phyloP scores from a whole-genome alignment of 352 stramenopile species.

The Aphanomyces euteiches region DNA sequence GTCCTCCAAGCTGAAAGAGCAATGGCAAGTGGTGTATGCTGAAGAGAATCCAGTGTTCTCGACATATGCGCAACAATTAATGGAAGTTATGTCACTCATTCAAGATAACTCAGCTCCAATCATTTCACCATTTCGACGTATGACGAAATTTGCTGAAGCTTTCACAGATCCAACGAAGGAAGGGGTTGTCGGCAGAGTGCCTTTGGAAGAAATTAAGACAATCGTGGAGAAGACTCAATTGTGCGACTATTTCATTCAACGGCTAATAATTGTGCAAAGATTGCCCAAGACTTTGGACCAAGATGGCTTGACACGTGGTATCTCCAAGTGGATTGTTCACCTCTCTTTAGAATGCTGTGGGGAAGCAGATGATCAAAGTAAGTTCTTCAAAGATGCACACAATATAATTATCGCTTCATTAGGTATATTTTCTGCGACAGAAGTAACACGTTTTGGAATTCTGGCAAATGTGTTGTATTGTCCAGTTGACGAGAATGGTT shows the following conservation, averaged over 20 bases:
- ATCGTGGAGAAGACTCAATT: constrained; percentile 36
- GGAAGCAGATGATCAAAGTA: constrained; percentile 68
- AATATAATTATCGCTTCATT: not conserved
- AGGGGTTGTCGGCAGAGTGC: constrained; percentile 40
- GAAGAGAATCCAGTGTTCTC: constrained; percentile 66
- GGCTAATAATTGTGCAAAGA: constrained; percentile 64
- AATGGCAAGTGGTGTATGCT: constrained; percentile 47
- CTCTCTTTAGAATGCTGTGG: constrained; percentile 68
- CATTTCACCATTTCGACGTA: constrained; percentile 46
- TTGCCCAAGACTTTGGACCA: constrained; percentile 55
- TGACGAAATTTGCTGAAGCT: constrained; percentile 49
- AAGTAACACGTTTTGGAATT: constrained; percentile 60
- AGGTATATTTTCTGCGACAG: constrained; percentile 55
- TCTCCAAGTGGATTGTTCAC: constrained; percentile 62
- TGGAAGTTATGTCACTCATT: constrained; percentile 56
- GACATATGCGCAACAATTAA: constrained; percentile 59
- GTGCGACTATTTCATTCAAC: constrained; percentile 44
- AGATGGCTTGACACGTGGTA: constrained; percentile 36
- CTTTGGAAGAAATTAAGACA: constrained; percentile 52
- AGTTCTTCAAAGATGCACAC: not conserved
- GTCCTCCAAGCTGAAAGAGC: not conserved
- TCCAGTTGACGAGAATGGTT: constrained; percentile 45
- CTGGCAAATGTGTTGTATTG: constrained; percentile 55
- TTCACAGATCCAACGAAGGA: constrained; percentile 40
- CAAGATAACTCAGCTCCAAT: constrained; percentile 53